phyloP scores from a whole-genome alignment of 805 yeast species.

The Pichia insulana region DNA sequence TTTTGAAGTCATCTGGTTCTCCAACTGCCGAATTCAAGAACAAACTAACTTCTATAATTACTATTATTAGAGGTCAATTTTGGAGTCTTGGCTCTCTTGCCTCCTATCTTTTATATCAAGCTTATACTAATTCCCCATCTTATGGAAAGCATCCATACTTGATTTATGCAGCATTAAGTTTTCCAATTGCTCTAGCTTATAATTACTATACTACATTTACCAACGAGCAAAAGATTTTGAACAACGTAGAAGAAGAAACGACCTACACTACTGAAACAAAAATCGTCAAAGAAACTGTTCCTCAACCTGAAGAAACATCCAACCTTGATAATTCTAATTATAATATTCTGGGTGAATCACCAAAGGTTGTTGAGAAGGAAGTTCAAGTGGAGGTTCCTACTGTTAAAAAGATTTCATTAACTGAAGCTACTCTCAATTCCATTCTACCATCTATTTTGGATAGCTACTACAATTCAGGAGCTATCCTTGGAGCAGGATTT shows the following conservation, averaged over 20 bases:
- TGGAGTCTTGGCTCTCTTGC: constrained; percentile 39
- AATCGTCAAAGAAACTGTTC: constrained; percentile 16
- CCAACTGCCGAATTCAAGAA: constrained; percentile 9
- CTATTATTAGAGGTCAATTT: constrained; percentile 19
- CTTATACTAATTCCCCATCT: constrained; percentile 48
- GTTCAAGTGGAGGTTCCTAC: constrained; percentile 29
- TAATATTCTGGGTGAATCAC: constrained; percentile 30
- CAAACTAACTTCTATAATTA: constrained; percentile 12
- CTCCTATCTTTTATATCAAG: constrained; percentile 41
- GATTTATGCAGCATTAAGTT: constrained; percentile 53
- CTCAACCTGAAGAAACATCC: constrained; percentile 27
- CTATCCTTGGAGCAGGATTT: constrained; percentile 37
- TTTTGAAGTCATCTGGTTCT: constrained; percentile 9
- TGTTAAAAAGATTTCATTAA: constrained; percentile 26
- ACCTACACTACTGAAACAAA: constrained; percentile 17
- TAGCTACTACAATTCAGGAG: constrained; percentile 34
- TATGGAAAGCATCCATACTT: constrained; percentile 65
- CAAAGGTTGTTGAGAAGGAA: constrained; percentile 21
- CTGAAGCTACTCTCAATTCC: constrained; percentile 28
- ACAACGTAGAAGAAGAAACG: constrained; percentile 9
- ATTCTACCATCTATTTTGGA: constrained; percentile 28
- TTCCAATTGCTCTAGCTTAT: constrained; percentile 33
- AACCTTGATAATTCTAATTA: constrained; percentile 39
- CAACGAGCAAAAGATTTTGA: constrained; percentile 22
- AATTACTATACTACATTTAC: constrained; percentile 22